Evolutionary conservation across 2,329 filamentous ascomycete genomes (phyloP), one percentile per base, ranked within the genome.

Genomic region (Exophiala phaeomuriformis): DNA sequence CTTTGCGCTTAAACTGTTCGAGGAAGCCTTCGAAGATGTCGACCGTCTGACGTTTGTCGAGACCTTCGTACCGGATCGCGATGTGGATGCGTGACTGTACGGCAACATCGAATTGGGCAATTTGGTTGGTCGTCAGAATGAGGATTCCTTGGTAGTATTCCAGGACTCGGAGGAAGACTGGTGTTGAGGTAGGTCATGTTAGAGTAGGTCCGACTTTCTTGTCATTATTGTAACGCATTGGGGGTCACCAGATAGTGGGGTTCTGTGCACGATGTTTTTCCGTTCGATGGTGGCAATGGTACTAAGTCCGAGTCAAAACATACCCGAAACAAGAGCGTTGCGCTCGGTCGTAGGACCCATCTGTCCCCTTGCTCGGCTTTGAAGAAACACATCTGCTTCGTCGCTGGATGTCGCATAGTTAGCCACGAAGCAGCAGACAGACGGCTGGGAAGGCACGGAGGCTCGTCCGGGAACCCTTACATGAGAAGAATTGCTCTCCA

Each of bases 1-100:
- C 49, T 28, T 44, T 46, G 8, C 27, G 7, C n/a, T n/a, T 35
- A n/a, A 30, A 12, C 32, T 10, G 47, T 9, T 10, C 31, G 30
- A 51, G 29, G 28, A 32, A 44, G 27, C 42, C 35, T 30, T 30
- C 35, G 31, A 32, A 51, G 40, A 51, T 43, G 9, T 28, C 40
- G 19, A 42, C n/a, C 27, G 29, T 43, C 19, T 48, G 43, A 3
- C n/a, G 3, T 10, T 52, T 32, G 28, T 45, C 27, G 28, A 52
- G 50, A 8, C 31, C 36, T 4, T 12, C 12, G 41, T 65, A 67
- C n/a, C 65, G 52, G 5, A 67, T 53, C 28, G 55, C 59, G 3
- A 67, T 36, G 48, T 67, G 63, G 40, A 67, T 65, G 7, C 63
- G 58, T 2, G 62, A 65, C 44, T 65, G 49, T 55, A 67, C 65